Conservation (phyloP, 2,329 filamentous ascomycete genomes). For the Lithohypha guttulata region DNA sequence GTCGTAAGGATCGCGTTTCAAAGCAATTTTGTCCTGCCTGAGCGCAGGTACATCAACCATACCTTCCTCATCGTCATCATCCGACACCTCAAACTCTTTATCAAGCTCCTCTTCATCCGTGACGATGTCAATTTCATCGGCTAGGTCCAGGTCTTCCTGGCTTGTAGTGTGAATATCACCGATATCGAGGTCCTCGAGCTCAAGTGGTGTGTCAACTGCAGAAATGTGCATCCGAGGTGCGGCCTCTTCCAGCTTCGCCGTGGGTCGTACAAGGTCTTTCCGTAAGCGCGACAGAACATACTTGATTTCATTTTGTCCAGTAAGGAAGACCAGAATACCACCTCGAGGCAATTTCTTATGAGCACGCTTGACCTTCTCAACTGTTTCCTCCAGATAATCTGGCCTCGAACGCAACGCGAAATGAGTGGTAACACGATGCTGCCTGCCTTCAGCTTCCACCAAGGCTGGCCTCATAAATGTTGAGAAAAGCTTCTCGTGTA, state of each 20-base stretch:
- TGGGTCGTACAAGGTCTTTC: constrained; percentile 11
- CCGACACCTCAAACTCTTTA: constrained; percentile 51
- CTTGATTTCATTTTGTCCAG: constrained; percentile 83
- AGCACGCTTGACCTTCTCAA: constrained; percentile 73
- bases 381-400: constrained; percentile 86
- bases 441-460: constrained; percentile 79
- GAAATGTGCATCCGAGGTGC: constrained; percentile 63
- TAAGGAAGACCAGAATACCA: constrained; percentile 87
- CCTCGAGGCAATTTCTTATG: constrained; percentile 84
- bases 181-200: constrained; percentile 79
- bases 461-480: constrained; percentile 60
- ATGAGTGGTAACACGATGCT: constrained; percentile 81
- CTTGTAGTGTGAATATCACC: constrained; percentile 44
- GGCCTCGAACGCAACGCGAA: constrained; percentile 72
- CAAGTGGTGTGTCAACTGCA: constrained; percentile 64
- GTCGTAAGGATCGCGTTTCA: constrained; percentile 45
- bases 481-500: constrained; percentile 73
- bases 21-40: neutral
- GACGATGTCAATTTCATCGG: constrained; percentile 48
- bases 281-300: constrained; percentile 71
- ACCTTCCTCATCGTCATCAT: constrained; percentile 51
- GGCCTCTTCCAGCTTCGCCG: constrained; percentile 22
- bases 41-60: neutral
- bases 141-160: constrained; percentile 41
- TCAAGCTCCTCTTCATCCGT: constrained; percentile 48